These are phyloP conservation scores for Suillus subluteus DNA, from an alignment of 768 basidiomycete species.

Conservation along the genomic window DNA sequence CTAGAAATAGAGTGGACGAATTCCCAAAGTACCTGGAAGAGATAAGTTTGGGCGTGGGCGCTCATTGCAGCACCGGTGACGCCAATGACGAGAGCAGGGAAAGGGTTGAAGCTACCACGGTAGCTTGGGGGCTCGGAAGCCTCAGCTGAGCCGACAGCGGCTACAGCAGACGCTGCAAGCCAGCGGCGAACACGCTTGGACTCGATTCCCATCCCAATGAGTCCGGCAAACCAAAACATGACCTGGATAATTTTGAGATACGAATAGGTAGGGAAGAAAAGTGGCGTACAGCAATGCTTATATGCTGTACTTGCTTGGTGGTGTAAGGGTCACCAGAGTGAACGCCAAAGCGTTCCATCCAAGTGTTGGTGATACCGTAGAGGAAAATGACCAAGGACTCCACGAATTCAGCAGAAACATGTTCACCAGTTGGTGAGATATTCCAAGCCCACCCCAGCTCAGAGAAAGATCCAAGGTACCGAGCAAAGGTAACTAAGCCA, in stretches of 20 bases:
- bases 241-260: conserved; percentile 41
- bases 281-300: conserved; percentile 78
- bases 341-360: conserved; percentile 96
- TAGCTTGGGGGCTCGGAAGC: conserved; percentile 72
- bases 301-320: conserved; percentile 92
- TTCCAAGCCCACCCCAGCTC: conserved; percentile 98
- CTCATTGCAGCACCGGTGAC: conserved; percentile 93
- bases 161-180: conserved; percentile 63
- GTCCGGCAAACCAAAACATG: conserved; percentile 96
- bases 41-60: conserved; percentile 86
- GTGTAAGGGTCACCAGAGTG: conserved; percentile 81
- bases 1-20: background rate
- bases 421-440: conserved; percentile 51
- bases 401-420: conserved; percentile 71
- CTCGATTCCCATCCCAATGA: conserved; percentile 89
- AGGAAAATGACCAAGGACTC: conserved; percentile 83
- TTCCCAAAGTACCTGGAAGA: conserved; percentile 69
- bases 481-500: conserved; percentile 86
- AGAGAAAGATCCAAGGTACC: conserved; percentile 90
- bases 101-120: conserved; percentile 82
- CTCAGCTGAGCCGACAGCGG: conserved; percentile 31
- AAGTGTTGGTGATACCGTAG: conserved; percentile 91
- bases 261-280: background rate
- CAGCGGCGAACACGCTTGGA: conserved; percentile 72
- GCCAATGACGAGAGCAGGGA: conserved; percentile 92